Evolutionary conservation across 164 flowering plant genomes (phyloP), one percentile per base, ranked within the genome.

Genomic region (Umbilicus rupestris): DNA sequence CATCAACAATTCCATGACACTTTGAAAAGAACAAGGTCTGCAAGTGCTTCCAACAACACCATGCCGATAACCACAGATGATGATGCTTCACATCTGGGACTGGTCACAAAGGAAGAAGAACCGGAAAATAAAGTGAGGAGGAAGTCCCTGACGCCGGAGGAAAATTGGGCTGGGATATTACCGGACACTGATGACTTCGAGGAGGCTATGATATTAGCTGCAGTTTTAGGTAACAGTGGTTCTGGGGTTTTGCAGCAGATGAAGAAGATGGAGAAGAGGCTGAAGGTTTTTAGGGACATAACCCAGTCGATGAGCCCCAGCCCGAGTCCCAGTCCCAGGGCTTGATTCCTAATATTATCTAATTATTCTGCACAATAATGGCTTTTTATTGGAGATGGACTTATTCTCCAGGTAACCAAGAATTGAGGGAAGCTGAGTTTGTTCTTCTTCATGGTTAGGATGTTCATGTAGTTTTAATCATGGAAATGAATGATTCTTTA

Each of bases 261-360:
- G 28, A 39, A 47, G 69, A 81, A 83, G 74, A 70, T 80, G 22
- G 94, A 86, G 0, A 89, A 86, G 81, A 84, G 98, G 78, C 82
- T 94, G 0, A 87, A 77, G 81, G 98, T 86, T 67, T 90, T 93
- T 62, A 83, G 82, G 47, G 96, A 90, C 35, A 87, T 93, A n/a
- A 84, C 98, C 1, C 77, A 37, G 5, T 63, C 65, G 3, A 1
- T 73, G 31, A 50, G 57, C 57, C 57, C 57, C 29, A 50, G 57
- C 22, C 68, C 83, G 78, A 88, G 91, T 72, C 96, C 95, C 11
- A 88, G 91, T 72, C 96, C 95, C 11, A 85, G 85, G 76, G 89
- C 86, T 58, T 81, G 78, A 84, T 35, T 14, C 22, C 33, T 20
- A 33, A 11, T 33, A 66, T 44, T 50, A 47, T 47, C 22, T 67